Base-by-base conservation (phyloP, 108 stramenopile species). In the Poteriospumella lacustris region DNA sequence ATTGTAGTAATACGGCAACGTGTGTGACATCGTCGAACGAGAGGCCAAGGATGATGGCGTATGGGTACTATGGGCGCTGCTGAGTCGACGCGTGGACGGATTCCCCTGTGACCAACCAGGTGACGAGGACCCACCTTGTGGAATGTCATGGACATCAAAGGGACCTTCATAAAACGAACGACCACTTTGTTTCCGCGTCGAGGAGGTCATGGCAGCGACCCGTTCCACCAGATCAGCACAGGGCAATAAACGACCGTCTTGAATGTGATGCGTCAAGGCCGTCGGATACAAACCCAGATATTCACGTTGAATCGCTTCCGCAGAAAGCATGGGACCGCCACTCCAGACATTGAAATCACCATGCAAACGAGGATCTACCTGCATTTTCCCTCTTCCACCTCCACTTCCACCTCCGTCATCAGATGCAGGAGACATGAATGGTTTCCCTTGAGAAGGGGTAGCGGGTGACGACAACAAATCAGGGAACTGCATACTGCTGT, bases 261-360 rank as follows among this genome's bases (percentile, higher is more conserved):
- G 33, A 64, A 12, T 31, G 36, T 12, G 9, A 64, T 64, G 60
- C 3, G 60, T 64, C 3, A 64, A 3, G 9, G 60, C 28, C 28
- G 60, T 64, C 9, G 15, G 15, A 64, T 64, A 33, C 31, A 64
- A 12, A 31, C 60, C 60, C 28, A 64, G 33, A 64, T 64, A 64
- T 24, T 5, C 60, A 3, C 29, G 15, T 3, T 12, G 9, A 12
- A 64, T 3, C 3, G 5, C 3, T 34, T 5, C 5, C 28, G 28
- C 9, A 64, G 12, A 34, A 26, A 64, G 36, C 3, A 31, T 64
- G 3, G 3, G 3, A 12, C 60, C 60, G 9, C 31, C 60, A 64
- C 60, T 64, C 12, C 60, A 64, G 9, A 64, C 24, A 3, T 9
- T 64, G 60, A 64, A 64, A 64, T 64, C 60, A 64, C 60, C 60